These are phyloP conservation scores for Solanum ossicruentum DNA, from an alignment of 257 asterid genomes.

Conservation along the genomic window DNA sequence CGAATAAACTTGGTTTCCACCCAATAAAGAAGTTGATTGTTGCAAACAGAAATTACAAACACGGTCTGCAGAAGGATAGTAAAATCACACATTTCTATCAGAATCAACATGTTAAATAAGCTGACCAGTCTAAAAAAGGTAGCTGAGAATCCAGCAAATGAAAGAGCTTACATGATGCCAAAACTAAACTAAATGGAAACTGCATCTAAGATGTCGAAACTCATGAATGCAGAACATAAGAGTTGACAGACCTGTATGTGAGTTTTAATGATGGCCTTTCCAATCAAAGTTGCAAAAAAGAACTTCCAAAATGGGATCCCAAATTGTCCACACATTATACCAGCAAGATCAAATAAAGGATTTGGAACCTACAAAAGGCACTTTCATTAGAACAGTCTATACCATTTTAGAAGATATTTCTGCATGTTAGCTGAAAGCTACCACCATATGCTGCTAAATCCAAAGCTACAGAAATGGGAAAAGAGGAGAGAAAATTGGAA, in stretches of 20 bases:
- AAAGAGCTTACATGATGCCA: neutral
- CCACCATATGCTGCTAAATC: neutral
- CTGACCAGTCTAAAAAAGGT: neutral
- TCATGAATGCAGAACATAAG: neutral
- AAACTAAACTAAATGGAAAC: neutral
- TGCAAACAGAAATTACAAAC: conserved; percentile 78
- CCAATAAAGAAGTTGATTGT: conserved; percentile 93
- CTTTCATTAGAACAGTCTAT: neutral
- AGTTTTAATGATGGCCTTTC: conserved; percentile 87
- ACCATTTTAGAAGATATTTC: neutral
- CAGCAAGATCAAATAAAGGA: conserved; percentile 95
- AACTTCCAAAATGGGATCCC: conserved; percentile 91
- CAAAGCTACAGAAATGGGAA: neutral
- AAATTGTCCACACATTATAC: conserved; percentile 96
- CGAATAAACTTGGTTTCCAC: conserved; percentile 75
- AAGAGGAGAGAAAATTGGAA: neutral
- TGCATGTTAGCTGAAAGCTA: neutral
- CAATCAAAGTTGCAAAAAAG: conserved; percentile 72
- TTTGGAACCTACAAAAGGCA: conserved; percentile 57
- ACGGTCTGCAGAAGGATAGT: conserved; percentile 46
- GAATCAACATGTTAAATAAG: neutral
- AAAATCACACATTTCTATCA: neutral
- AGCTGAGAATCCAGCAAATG: neutral
- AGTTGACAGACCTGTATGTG: conserved; percentile 63
- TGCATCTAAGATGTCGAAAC: neutral